Conservation (phyloP, 768 basidiomycete genomes). For the Amyloporia xantha region DNA sequence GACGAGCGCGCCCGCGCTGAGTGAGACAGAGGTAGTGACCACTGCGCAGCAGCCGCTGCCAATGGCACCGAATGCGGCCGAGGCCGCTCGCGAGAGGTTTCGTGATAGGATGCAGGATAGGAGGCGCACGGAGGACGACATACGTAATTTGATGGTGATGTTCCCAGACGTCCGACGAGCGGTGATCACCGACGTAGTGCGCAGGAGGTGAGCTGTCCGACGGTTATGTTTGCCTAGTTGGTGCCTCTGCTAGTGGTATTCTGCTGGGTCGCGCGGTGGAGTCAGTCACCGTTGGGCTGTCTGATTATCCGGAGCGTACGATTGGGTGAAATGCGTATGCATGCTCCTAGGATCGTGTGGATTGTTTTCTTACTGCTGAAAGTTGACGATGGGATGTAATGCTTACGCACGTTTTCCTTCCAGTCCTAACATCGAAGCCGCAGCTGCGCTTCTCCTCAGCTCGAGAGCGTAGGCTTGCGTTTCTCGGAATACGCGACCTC, state of each 20-base stretch:
- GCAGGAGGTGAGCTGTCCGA: slow-evolving; percentile 77
- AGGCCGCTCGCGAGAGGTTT: slow-evolving; percentile 13
- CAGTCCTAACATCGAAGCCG: slow-evolving; percentile 74
- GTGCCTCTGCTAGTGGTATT: too few species aligned
- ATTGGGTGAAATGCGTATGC: too few species aligned
- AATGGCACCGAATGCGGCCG: slow-evolving; percentile 30
- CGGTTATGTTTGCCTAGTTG: too few species aligned
- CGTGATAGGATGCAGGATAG: slow-evolving; percentile 17
- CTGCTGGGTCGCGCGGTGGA: too few species aligned
- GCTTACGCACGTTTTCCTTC: slow-evolving; percentile 3
- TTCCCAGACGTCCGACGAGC: slow-evolving; percentile 78
- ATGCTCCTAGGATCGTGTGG: too few species aligned
- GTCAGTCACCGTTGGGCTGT: too few species aligned
- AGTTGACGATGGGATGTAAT: too few species aligned
- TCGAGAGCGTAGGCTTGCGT: slow-evolving; percentile 34
- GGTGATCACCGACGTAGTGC: slow-evolving; percentile 67
- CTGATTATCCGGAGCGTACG: too few species aligned
- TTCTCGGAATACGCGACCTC: too few species aligned
- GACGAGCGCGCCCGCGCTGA: slow-evolving; percentile 15
- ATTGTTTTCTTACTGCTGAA: too few species aligned
- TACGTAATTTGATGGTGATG: slow-evolving; percentile 67
- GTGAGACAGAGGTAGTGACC: slow-evolving; percentile 56
- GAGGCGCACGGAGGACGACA: slow-evolving; percentile 73
- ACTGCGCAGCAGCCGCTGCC: slow-evolving; percentile 38
- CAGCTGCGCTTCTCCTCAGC: slow-evolving; percentile 72